Conservation (phyloP, 495 filamentous ascomycete species). For the Trichoderma erinaceum region DNA sequence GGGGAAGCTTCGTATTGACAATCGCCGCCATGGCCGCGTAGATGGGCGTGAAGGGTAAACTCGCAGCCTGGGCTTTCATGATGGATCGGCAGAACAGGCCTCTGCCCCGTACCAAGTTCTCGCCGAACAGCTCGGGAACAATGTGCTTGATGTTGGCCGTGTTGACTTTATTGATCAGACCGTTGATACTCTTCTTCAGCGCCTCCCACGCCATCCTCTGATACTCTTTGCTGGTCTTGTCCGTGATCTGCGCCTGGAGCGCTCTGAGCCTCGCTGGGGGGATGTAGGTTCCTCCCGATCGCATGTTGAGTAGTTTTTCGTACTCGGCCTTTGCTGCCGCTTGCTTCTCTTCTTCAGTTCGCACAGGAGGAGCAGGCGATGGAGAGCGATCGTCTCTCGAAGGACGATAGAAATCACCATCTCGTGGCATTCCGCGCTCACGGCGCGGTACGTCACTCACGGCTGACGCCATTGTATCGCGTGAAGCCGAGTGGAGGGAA, state of each 20-base stretch:
- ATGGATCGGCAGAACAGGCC: conserved; percentile 91
- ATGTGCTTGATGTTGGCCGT: conserved; percentile 96
- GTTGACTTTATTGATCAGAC: conserved; percentile 97
- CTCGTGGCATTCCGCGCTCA: conserved; percentile 29
- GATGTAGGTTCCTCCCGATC: conserved; percentile 92
- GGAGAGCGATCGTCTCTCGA: conserved; percentile 28
- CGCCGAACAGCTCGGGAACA: conserved; percentile 87
- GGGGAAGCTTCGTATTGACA: conserved; percentile 93
- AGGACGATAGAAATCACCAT: conserved; percentile 41
- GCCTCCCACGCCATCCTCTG: conserved; percentile 99
- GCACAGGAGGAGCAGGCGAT: conserved; percentile 47
- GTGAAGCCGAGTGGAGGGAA: neutral
- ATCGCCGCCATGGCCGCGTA: conserved; percentile 93
- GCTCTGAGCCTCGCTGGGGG: conserved; percentile 86
- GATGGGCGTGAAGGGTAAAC: conserved; percentile 91
- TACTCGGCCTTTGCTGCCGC: conserved; percentile 80
- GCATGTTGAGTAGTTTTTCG: conserved; percentile 80
- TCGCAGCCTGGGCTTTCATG: conserved; percentile 96
- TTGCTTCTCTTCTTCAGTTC: conserved; percentile 78
- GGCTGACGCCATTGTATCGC: conserved; percentile 23
- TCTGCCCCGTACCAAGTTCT: conserved; percentile 86
- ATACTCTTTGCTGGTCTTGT: conserved; percentile 93
- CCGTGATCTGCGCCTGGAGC: conserved; percentile 92
- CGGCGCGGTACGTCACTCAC: conserved; percentile 25
- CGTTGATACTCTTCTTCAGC: conserved; percentile 97